Evolutionary conservation across 1,139 yeast genomes (phyloP).

Genomic region (Suhomyces terraborum): DNA sequence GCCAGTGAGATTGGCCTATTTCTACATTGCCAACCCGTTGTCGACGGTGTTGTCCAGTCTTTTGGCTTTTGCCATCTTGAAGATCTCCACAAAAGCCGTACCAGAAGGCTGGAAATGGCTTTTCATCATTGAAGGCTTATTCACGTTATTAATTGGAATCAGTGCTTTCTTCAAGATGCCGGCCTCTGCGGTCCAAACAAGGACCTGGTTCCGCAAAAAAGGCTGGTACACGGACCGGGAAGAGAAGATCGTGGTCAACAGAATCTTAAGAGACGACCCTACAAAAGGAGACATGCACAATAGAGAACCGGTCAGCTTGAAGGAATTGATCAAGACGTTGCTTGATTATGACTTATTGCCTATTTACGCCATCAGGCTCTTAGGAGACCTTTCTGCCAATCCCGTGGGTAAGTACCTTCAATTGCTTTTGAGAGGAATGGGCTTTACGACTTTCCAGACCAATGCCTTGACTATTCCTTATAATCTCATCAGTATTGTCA

Average conservation of each 20-base stretch:
- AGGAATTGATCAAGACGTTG: constrained; percentile 24
- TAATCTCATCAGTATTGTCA: constrained; percentile 18
- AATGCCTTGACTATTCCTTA: constrained; percentile 25
- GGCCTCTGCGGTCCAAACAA: constrained; percentile 36
- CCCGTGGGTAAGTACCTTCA: constrained; percentile 21
- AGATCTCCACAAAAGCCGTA: constrained; percentile 17
- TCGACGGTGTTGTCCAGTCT: constrained; percentile 25
- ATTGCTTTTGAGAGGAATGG: constrained; percentile 20
- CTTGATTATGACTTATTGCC: constrained; percentile 29
- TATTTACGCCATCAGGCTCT: constrained; percentile 22
- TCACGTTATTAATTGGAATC: constrained; percentile 33
- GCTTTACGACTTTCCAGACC: constrained; percentile 23
- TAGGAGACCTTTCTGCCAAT: constrained; percentile 19
- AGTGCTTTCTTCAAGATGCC: constrained; percentile 36
- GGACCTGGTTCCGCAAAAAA: constrained; percentile 27
- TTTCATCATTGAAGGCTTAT: constrained; percentile 36
- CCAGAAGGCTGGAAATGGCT: constrained; percentile 38
- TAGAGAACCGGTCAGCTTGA: constrained; percentile 29
- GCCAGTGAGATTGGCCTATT: constrained; percentile 30
- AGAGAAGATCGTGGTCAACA: constrained; percentile 35
- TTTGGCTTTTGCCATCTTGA: constrained; percentile 35
- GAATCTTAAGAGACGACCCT: constrained; percentile 36
- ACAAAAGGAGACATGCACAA: constrained; percentile 38
- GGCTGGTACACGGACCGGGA: constrained; percentile 43
- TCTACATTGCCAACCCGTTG: constrained; percentile 29